Conservation (phyloP, 345 rosid genomes). For the Leavenworthia alabamica region DNA sequence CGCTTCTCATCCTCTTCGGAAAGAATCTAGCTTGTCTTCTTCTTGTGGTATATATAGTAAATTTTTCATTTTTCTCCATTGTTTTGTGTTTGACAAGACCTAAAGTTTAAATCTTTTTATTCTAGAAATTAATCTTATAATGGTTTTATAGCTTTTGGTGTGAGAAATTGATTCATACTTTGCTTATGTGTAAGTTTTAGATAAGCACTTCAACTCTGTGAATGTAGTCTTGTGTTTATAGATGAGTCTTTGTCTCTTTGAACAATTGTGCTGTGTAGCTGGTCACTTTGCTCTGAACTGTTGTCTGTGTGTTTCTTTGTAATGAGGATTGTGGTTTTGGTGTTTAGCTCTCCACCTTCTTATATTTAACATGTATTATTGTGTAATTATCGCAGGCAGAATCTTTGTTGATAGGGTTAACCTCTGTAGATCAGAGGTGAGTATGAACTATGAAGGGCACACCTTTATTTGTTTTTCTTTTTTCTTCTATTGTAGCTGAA, state of each 20-base stretch:
- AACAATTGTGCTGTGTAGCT: not conserved
- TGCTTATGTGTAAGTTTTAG: not conserved
- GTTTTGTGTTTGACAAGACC: not conserved
- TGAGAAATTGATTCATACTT: not conserved
- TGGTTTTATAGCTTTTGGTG: conserved; percentile 1
- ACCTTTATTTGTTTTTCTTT: not conserved
- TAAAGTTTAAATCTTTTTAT: not conserved
- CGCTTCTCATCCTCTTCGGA: conserved; percentile 29
- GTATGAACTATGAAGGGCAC: no score
- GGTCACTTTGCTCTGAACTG: not conserved
- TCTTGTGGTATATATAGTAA: conserved; percentile 37
- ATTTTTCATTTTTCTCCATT: not conserved
- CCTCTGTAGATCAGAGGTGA: conserved; percentile 40
- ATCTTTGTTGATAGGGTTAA: conserved; percentile 30
- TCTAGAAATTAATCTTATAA: not conserved
- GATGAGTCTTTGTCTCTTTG: no score
- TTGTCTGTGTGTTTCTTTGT: not conserved
- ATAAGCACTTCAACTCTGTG: not conserved
- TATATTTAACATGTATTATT: not conserved
- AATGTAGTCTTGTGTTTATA: no score
- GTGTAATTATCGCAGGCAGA: conserved; percentile 27
- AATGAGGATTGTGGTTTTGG: not conserved
- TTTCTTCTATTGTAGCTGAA: not conserved
- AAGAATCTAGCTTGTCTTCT: conserved; percentile 45
- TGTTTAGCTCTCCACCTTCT: not conserved